Base-by-base conservation (phyloP, 257 asterid genomes). In the Solanum commersonii region DNA sequence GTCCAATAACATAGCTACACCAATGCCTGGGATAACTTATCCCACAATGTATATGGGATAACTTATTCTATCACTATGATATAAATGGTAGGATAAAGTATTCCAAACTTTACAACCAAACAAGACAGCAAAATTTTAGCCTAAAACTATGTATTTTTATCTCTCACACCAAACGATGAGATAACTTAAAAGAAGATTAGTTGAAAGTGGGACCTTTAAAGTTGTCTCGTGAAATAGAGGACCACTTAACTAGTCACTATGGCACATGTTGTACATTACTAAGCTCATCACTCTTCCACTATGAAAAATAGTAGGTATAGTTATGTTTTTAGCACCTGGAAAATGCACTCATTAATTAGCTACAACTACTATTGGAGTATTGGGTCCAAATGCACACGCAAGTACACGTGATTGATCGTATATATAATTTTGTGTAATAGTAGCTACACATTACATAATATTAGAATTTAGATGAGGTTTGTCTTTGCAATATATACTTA, bases 311-410 rank as follows among this genome's bases (percentile, higher is more conserved):
- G 29, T 35, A 35, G 35, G 25, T 33, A 29, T 44, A 63, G 71
- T 13, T 79, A 31, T 78, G 89, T 87, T 87, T 71, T 42, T 87
- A 79, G 86, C 89, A 87, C 89, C 89, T 87, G 86, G 65, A 78
- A 78, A 38, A 78, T 25, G 63, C 63, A 78, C 14, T 25, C 25
- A 27, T 46, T 81, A 46, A 44, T 44, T 79, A 27, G 40, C 85
- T 16, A 15, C 38, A 79, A 27, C n/a, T 56, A 79, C 16, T 60
- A 60, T 22, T 60, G 27, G 27, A 79, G 15, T 22, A 60, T 22
- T 60, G 14, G 27, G 5, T 63, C 15, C 71, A 63, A n/a, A n/a
- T 10, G 8, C 71, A 63, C 14, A 63, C 29, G 8, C 16, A 63
- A 63, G 7, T 10, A 23, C 71, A 63, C 71, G 31, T 63, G 31